These are phyloP conservation scores for Rhodofomes roseus DNA, from an alignment of 1,284 basidiomycete species.

Conservation along the genomic window DNA sequence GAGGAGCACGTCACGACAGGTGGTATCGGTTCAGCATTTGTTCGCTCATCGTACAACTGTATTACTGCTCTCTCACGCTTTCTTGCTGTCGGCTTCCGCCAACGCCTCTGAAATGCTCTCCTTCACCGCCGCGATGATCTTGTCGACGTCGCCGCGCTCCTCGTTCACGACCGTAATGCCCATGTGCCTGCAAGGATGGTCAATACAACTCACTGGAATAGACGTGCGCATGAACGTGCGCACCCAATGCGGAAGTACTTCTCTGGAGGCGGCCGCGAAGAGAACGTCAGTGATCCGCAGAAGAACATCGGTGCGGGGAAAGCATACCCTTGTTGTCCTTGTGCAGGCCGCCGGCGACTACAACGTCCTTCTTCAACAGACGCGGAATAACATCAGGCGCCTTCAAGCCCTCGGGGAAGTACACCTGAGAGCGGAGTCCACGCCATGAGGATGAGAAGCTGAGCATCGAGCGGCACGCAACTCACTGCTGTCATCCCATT, in stretches of 20 bases:
- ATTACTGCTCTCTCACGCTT: slow-evolving; percentile 23
- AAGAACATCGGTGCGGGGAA: background rate
- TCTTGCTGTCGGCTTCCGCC: slow-evolving; percentile 32
- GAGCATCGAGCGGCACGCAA: background rate
- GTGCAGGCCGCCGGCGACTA: slow-evolving; percentile 90
- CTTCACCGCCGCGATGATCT: slow-evolving; percentile 65
- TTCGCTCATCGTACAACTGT: slow-evolving; percentile 2
- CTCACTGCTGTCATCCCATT: slow-evolving; percentile 90
- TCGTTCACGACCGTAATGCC: slow-evolving; percentile 77
- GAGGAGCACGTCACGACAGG: background rate
- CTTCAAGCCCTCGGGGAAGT: slow-evolving; percentile 74
- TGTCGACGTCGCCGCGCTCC: slow-evolving; percentile 73
- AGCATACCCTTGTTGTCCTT: slow-evolving; percentile 76
- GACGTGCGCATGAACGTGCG: slow-evolving; percentile 15
- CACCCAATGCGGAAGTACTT: slow-evolving; percentile 81
- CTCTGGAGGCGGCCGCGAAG: slow-evolving; percentile 37
- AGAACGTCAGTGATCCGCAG: slow-evolving; percentile 9
- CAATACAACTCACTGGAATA: background rate
- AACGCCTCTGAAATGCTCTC: slow-evolving; percentile 51
- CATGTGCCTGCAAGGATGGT: slow-evolving; percentile 67
- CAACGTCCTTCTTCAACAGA: slow-evolving; percentile 66
- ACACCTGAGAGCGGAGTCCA: slow-evolving; percentile 40
- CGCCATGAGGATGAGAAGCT: background rate
- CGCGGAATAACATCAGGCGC: slow-evolving; percentile 76
- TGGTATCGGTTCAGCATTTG: background rate